A percentile compares a stretch with the other conserved stretches of the same genome.
These are phyloP conservation scores for Linanthus parryae DNA, from an alignment of 148 eudicot species.

Conservation along the genomic window DNA sequence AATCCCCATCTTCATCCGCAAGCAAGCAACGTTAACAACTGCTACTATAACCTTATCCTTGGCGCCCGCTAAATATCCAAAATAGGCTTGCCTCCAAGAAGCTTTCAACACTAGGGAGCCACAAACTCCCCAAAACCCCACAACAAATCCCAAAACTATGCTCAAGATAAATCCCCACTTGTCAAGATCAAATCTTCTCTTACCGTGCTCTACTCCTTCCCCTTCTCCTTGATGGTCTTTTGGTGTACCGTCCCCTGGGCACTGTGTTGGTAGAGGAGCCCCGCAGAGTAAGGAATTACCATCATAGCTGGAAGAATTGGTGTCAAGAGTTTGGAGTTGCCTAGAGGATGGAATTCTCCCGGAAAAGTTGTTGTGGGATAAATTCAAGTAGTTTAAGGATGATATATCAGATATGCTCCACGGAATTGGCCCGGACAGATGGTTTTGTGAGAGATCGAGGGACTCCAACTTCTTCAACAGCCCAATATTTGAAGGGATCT, in stretches of 20 bases:
- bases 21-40: too few relatives aligned
- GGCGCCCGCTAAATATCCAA: background rate
- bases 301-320: background rate
- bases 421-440: background rate
- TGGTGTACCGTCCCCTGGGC: background rate
- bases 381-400: constrained; percentile 3
- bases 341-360: constrained; percentile 8
- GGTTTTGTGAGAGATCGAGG: constrained; percentile 1
- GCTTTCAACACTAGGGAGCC: background rate
- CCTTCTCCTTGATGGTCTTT: background rate
- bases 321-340: constrained; percentile 1
- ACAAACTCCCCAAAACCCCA: background rate
- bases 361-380: constrained; percentile 4
- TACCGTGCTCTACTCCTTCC: background rate
- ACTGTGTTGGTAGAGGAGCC: background rate
- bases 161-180: background rate
- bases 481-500: background rate
- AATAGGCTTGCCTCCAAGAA: background rate
- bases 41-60: too few relatives aligned
- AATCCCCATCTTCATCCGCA: too few relatives aligned
- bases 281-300: constrained; percentile 2
- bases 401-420: background rate
- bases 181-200: too few relatives aligned
- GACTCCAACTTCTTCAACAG: background rate
- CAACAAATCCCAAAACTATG: background rate